These are phyloP conservation scores for Lasiodiplodia hormozganensis DNA, from an alignment of 2,329 filamentous ascomycete species.

Conservation along the genomic window DNA sequence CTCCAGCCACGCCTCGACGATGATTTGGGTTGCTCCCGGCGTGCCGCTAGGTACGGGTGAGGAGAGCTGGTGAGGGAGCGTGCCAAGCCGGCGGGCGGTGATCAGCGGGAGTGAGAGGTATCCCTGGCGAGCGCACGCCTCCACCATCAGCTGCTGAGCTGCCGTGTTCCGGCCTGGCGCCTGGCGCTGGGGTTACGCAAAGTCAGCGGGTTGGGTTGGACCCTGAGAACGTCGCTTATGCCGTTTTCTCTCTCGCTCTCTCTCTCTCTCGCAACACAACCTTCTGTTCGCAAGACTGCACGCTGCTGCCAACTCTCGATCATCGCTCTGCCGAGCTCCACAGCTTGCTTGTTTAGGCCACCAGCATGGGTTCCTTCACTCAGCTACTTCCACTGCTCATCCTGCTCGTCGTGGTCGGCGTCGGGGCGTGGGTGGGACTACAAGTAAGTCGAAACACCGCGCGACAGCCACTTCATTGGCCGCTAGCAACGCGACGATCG, in stretches of 20 bases:
- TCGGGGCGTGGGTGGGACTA: conserved; percentile 70
- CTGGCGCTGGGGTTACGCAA: background rate
- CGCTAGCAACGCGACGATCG: conserved; percentile 11
- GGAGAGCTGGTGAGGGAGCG: conserved; percentile 14
- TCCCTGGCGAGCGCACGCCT: background rate
- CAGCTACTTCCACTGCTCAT: conserved; percentile 72
- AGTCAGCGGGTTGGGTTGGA: conserved; percentile 6
- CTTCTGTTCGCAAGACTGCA: background rate
- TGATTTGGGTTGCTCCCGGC: background rate
- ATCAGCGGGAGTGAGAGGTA: background rate
- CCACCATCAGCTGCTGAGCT: conserved; percentile 3
- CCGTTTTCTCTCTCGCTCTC: background rate
- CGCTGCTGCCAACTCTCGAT: background rate
- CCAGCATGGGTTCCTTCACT: conserved; percentile 46
- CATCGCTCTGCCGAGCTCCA: background rate
- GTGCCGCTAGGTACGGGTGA: background rate
- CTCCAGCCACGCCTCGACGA: background rate
- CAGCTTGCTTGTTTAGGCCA: conserved; percentile 45
- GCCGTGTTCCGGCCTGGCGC: background rate
- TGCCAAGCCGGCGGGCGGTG: conserved; percentile 4
- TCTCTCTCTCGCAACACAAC: background rate
- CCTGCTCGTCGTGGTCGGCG: conserved; percentile 64
- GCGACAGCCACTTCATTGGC: background rate
- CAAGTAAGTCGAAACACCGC: conserved; percentile 51
- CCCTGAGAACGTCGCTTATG: background rate